phyloP scores from a whole-genome alignment of 768 basidiomycete species.

The Asterophora parasitica region DNA sequence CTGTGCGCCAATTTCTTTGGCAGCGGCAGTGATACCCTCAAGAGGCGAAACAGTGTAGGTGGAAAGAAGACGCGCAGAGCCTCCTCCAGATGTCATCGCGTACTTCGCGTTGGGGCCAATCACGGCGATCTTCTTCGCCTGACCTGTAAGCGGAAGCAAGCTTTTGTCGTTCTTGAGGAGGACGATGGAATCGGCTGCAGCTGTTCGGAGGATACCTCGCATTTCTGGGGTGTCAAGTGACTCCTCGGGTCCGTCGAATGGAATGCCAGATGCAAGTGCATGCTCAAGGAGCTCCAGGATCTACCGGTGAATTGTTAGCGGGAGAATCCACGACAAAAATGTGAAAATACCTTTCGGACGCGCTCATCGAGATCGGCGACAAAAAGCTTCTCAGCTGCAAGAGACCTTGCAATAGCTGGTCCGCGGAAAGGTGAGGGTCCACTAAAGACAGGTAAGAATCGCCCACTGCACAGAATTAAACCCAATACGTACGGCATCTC shows the following conservation, averaged over 20 bases:
- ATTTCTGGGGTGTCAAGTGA: conserved; percentile 41
- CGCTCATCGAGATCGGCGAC: conserved; percentile 36
- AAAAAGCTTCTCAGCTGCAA: conserved; percentile 39
- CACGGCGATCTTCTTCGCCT: conserved; percentile 45
- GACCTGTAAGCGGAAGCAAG: conserved; percentile 40
- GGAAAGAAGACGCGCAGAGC: conserved; percentile 48
- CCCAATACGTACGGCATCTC: conserved; percentile 52
- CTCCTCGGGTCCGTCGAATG: conserved; percentile 48
- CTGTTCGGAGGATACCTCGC: conserved; percentile 42
- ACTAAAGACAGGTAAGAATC: conserved; percentile 17
- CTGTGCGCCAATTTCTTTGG: conserved; percentile 38
- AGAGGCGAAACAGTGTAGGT: conserved; percentile 54
- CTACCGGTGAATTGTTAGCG: conserved; percentile 23
- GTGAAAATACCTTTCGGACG: conserved; percentile 26
- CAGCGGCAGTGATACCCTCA: conserved; percentile 44
- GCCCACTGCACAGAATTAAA: conserved; percentile 31
- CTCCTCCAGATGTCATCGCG: conserved; percentile 52
- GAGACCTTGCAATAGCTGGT: conserved; percentile 34
- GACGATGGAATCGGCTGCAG: conserved; percentile 52
- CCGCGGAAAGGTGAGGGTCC: conserved; percentile 48
- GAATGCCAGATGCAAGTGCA: conserved; percentile 48
- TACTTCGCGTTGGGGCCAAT: conserved; percentile 60
- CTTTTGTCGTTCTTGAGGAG: conserved; percentile 55
- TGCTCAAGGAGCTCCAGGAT: conserved; percentile 43
- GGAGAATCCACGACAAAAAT: neutral